Evolutionary conservation across 805 yeast genomes (phyloP), one percentile per base, ranked within the genome.

Genomic region (Hanseniaspora pseudoguilliermondii): DNA sequence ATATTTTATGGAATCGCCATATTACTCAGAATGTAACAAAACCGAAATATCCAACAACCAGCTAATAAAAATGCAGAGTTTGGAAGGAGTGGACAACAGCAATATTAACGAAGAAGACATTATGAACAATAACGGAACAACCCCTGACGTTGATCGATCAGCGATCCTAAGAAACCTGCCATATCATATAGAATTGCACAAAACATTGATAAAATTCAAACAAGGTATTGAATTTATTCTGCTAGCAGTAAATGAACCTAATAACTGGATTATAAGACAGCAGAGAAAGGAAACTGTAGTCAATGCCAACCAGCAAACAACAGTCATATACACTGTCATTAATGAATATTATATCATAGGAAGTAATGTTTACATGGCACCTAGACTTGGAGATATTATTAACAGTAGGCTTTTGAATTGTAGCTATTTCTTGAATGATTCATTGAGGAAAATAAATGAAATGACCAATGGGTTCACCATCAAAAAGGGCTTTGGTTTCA

Each of bases 1-100:
- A 58, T 93, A 93, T 69, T 90, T 93, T 65, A 75, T 96, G 4
- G 86, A 87, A 62, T 86, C 96, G 2, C 98, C 99, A 1, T 95
- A 91, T 70, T 93, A 86, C 66, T 38, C n/a, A 7, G 56, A 53
- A 23, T 23, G 47, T 7, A 97, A 91, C 66, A 77, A 97, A 61
- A 81, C 95, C 1, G 56, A 53, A 21, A 53, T 53, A 16, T 85
- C 96, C 47, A 93, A 89, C 69, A 93, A 93, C 67, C 97, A 91
- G 70, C 93, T 87, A 32, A 77, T 95, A 46, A 86, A 86, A 68
- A 93, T 93, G 98, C 99, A 93, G 66, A 78, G 84, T 90, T 83
- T 75, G 48, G 58, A 44, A 38, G 53, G 48, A 32, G 21, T 34
- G 43, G 42, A 57, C 29, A 46, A 52, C 42, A 52, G 54, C 18